Conservation (phyloP, 768 basidiomycete genomes). For the Naganishia vaughanmartiniae region DNA sequence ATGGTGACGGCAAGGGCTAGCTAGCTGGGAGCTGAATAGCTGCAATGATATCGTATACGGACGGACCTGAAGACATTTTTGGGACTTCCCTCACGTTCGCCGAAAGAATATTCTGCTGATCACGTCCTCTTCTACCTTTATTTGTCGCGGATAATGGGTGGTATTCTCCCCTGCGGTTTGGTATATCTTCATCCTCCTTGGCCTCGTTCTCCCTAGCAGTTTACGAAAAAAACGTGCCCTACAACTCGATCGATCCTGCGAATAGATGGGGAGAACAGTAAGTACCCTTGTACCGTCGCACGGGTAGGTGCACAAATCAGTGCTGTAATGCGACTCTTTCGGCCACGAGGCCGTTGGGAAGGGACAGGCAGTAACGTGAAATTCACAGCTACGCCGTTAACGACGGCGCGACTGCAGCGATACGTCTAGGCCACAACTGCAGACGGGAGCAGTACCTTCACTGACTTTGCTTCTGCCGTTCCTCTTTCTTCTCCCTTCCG, state of each 20-base stretch:
- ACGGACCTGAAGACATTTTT: neutral
- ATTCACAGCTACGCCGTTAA: neutral
- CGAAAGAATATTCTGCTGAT: neutral
- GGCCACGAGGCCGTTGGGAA: too few relatives aligned
- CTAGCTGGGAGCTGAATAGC: neutral
- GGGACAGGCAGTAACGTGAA: too few relatives aligned
- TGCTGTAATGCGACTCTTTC: too few relatives aligned
- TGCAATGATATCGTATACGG: neutral
- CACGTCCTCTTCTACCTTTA: neutral
- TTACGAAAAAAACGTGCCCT: constrained; percentile 44
- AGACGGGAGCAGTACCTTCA: neutral
- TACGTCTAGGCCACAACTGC: too few relatives aligned
- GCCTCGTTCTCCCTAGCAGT: constrained; percentile 27
- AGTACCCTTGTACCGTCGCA: constrained; percentile 17
- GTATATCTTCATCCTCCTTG: constrained; percentile 6
- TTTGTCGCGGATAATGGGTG: neutral
- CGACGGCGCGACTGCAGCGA: neutral
- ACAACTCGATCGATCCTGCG: constrained; percentile 35
- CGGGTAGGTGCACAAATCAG: too few relatives aligned
- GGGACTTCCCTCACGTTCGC: neutral
- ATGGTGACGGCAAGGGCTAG: too few relatives aligned
- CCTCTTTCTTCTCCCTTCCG: constrained; percentile 6
- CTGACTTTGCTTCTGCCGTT: neutral
- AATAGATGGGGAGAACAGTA: constrained; percentile 51
- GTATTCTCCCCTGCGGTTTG: too few relatives aligned